Evolutionary conservation across 371 early-diverging fungal genomes (phyloP), one percentile per base, ranked within the genome.

Genomic region (Thermomucor indicae-seudaticae): DNA sequence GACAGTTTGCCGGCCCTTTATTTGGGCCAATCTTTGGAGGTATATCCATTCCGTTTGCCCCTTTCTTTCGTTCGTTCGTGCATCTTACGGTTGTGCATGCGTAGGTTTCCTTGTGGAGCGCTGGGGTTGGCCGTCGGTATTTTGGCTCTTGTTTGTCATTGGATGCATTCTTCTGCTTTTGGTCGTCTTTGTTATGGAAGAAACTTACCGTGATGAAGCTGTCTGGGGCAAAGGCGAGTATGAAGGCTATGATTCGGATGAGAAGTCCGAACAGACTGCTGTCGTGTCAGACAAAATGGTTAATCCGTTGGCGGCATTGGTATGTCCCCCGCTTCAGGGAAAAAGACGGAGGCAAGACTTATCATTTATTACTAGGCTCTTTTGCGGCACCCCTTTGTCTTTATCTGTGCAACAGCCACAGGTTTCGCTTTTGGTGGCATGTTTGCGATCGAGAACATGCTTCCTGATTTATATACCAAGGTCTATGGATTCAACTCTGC

Each of bases 191-290:
- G 59, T 76, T 8, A 65, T 89, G 67, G 88, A 88, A 28, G 90
- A 90, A 60, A 88, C 89, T 0, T 85, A 83, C 37, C 78, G 86
- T 12, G 63, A 68, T 23, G 78, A 57, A 39, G 43, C 46, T n/a
- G 30, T 60, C 1, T 66, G 70, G 65, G 68, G 64, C 4, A 60
- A 60, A 54, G 60, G 50, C 22, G 28, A 39, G 22, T 38, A 47
- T 16, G 47, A 51, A 10, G 45, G 35, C 3, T 31, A 16, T 53
- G 49, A 50, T 7, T 50, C 35, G 5, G 54, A 51, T 11, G 48
- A 50, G 35, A 60, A 42, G 17, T 22, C 45, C 17, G 49, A 59
- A 34, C 11, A 12, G 5, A 64, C 66, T 0, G n/a, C n/a, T n/a
- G 39, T 55, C 14, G 50, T 58, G 4, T 62, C 57, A 24, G 23